Evolutionary conservation across 2,329 filamentous ascomycete species (phyloP).

Genomic region (Pseudogymnoascus sp.): DNA sequence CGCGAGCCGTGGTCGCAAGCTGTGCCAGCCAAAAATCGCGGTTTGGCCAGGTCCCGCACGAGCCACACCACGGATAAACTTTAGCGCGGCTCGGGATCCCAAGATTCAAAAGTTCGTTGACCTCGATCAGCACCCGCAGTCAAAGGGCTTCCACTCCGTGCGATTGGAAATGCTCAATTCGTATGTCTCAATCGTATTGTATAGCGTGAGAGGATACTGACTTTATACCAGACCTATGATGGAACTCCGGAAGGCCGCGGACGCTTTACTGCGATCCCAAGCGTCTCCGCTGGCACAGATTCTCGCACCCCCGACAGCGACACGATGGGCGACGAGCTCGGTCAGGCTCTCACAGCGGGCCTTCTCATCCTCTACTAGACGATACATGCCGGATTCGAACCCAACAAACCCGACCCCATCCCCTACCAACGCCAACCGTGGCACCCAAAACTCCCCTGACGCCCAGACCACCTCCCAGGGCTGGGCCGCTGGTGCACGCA

Average conservation of each 20-base stretch:
- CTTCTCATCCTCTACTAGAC: constrained; percentile 9
- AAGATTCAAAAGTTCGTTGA: constrained; percentile 11
- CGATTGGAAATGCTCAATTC: constrained; percentile 11
- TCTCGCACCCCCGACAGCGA: constrained; percentile 22
- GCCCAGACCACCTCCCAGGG: background rate
- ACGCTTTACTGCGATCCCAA: constrained; percentile 27
- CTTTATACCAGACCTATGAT: constrained; percentile 18
- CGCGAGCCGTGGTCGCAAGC: background rate
- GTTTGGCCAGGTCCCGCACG: constrained; percentile 1
- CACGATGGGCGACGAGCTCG: constrained; percentile 15
- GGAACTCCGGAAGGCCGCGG: constrained; percentile 29
- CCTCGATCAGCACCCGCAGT: background rate
- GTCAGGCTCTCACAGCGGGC: background rate
- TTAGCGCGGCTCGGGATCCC: constrained; percentile 1
- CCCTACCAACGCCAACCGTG: background rate
- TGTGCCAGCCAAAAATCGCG: background rate
- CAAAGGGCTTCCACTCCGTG: constrained; percentile 5
- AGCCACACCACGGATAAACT: constrained; percentile 3
- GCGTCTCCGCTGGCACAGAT: constrained; percentile 22
- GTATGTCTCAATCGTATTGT: background rate
- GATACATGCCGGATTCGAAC: background rate
- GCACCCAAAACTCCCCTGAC: constrained; percentile 2
- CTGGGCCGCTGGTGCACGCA: background rate
- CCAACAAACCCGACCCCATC: background rate
- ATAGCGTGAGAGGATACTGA: background rate